phyloP scores from a whole-genome alignment of 192 early-diverging fungal species.

The Gamsiella multidivaricata region DNA sequence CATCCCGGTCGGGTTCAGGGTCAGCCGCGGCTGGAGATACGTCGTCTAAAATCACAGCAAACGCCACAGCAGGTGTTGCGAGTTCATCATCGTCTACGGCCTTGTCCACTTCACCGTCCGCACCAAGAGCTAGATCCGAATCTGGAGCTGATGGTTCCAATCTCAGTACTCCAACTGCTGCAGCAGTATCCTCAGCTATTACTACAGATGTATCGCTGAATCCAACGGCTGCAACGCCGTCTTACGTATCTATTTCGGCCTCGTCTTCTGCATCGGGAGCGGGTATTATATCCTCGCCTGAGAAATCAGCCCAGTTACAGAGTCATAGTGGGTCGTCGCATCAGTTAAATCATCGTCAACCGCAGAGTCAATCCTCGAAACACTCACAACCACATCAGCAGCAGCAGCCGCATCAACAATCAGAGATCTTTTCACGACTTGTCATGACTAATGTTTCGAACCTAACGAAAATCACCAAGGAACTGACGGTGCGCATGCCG shows the following conservation, averaged over 20 bases:
- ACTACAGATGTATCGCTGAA: background rate
- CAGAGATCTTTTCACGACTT: conserved; percentile 42
- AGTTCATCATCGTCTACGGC: conserved; percentile 1
- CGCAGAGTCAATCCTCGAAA: background rate
- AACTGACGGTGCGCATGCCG: conserved; percentile 43
- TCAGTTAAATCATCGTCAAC: background rate
- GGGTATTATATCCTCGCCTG: conserved; percentile 5
- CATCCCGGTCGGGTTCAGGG: conserved; percentile 5
- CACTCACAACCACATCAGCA: conserved; percentile 1
- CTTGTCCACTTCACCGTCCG: conserved; percentile 20
- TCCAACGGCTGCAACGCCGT: background rate
- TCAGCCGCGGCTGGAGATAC: background rate
- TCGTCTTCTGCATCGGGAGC: conserved; percentile 19
- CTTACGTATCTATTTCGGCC: conserved; percentile 13
- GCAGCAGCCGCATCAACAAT: background rate
- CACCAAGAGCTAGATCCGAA: conserved; percentile 6
- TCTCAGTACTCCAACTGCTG: background rate
- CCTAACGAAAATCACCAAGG: conserved; percentile 46
- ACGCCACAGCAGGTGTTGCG: too few species aligned
- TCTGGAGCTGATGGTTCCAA: conserved; percentile 1
- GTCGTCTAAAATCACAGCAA: background rate
- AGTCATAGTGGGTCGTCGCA: background rate
- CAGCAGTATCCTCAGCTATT: background rate
- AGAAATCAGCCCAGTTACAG: conserved; percentile 8
- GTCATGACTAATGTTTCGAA: conserved; percentile 45